Conservation (phyloP, 306 rosid species). For the Delonix regia region DNA sequence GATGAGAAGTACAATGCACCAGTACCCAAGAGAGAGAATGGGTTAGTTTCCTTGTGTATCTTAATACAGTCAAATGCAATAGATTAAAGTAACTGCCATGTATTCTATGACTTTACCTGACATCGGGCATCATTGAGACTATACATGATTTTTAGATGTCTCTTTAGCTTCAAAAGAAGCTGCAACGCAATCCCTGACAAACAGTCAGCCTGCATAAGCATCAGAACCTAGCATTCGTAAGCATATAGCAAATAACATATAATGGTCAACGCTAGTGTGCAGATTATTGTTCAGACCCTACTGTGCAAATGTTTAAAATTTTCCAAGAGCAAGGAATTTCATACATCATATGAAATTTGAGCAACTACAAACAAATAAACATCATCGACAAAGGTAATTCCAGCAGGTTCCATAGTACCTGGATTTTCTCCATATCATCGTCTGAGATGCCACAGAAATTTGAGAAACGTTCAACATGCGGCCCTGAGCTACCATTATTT, state of each 20-base stretch:
- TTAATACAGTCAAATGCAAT: conserved; percentile 6
- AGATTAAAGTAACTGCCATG: conserved; percentile 12
- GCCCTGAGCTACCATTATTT: conserved; percentile 44
- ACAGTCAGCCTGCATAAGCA: conserved; percentile 71
- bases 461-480: conserved; percentile 35
- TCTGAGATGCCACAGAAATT: conserved; percentile 54
- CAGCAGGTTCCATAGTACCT: conserved; percentile 52
- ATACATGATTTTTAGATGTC: conserved; percentile 85
- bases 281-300: conserved; percentile 4
- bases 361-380: conserved; percentile 5
- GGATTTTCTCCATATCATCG: conserved; percentile 74
- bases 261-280: conserved; percentile 3
- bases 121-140: conserved; percentile 85
- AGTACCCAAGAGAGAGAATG: conserved; percentile 1
- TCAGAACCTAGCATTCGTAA: neutral
- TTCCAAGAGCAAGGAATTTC: neutral
- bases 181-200: conserved; percentile 82
- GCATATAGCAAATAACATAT: conserved; percentile 2
- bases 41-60: conserved; percentile 14
- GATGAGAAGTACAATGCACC: conserved; percentile 32
- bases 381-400: conserved; percentile 22
- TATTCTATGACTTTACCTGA: conserved; percentile 59
- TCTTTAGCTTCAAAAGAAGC: conserved; percentile 92
- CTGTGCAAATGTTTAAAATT: conserved; percentile 6
- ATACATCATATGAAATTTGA: neutral